Base-by-base conservation (phyloP, 2,329 filamentous ascomycete species). In the Hymenoscyphus fructigenus region DNA sequence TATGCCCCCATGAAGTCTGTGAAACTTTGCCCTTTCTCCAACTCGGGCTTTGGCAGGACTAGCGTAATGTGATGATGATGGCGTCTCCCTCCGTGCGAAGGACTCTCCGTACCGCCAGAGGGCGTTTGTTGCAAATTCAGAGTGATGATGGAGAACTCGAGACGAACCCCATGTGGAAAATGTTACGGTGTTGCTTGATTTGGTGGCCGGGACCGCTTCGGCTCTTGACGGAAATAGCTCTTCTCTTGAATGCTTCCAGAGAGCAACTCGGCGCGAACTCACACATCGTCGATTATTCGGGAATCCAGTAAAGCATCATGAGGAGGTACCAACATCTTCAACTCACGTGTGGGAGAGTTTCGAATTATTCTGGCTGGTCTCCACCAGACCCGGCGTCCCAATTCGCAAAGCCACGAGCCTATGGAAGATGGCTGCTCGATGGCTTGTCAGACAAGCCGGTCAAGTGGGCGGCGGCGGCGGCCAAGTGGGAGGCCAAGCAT, bases 271-370 rank as follows among this genome's bases (percentile, higher is more conserved):
- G 47, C 47, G 47, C 47, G 47, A 53, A 53, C 47, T 53, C 47
- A 53, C 23, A 53, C 47, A 53, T 53, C 23, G 1, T 50, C n/a
- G 3, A 50, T 50, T 50, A 10, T 50, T 50, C 44, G 44, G 41
- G 41, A 47, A 17, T 50, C 44, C 44, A 50, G n/a, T 50, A 50
- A 50, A 26, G n/a, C 44, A 50, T 50, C 44, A 50, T 50, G 44
- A 23, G 20, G 3, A 26, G 44, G n/a, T 38, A 53, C 47, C 47
- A 53, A 53, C 20, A 53, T 53, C 47, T 53, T 26, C 47, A 53
- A 5, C n/a, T 53, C 47, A 53, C 47, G 47, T 53, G 47, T 12
- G 20, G 23, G 23, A 53, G 7, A 7, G 47, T 53, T 53, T 53
- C 47, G 10, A 26, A 26, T 5, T 53, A 26, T 53, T 53, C 23